Evolutionary conservation across 352 stramenopile species (phyloP), one percentile per base, ranked within the genome.

Genomic region (Peronospora farinosa): DNA sequence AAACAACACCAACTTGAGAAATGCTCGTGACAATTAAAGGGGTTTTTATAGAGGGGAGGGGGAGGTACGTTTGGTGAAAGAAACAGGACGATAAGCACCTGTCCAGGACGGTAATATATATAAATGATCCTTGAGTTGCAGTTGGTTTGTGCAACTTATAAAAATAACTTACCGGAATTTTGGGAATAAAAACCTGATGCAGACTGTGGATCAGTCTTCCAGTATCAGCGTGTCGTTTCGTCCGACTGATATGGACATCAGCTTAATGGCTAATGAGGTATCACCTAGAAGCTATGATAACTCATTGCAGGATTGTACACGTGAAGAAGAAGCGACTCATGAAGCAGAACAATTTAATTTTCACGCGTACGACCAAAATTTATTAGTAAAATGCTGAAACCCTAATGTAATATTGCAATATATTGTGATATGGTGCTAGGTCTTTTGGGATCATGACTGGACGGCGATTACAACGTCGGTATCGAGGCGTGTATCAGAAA

Each of bases 371-470:
- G 42, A 17, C 12, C n/a, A n/a, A n/a, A n/a, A 11, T 17, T 9
- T 30, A 40, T 8, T 39, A 33, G 27, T 33, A 28, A 27, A 27
- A 43, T 23, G n/a, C 5, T 16, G 17, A 30, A 51, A 47, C 33
- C 12, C 37, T 47, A 42, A 52, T 50, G 42, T 13, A 16, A 32
- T 32, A 32, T 32, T 32, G 28, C 28, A 32, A 50, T 30, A 16
- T 46, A 12, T 7, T 51, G 9, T 33, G 3, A 27, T 27, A 27
- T 27, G 25, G 0, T 48, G n/a, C 12, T 51, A 86, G 63, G 39
- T 66, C 72, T 21, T 81, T 84, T 41, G 67, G 60, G 13, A 43
- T 81, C 32, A 85, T 85, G 71, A 79, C 67, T 8, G 70, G 74
- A 30, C 66, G 74, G 7, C 60, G 74, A 23, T 56, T 83, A 12